Conservation (phyloP, 208 protist species). For the Zelonia costaricensis region DNA sequence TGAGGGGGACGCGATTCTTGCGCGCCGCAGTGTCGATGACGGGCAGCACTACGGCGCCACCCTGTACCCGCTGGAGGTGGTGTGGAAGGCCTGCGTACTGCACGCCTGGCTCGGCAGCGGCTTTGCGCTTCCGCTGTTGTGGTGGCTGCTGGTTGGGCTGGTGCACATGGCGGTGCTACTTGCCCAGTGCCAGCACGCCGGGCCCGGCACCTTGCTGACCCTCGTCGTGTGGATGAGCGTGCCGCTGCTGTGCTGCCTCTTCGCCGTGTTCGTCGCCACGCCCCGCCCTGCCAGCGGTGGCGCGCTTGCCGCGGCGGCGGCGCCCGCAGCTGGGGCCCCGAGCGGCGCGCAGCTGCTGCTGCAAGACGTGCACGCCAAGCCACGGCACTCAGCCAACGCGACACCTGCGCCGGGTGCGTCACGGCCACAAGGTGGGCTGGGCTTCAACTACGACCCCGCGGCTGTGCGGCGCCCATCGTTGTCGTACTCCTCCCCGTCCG, state of each 20-base stretch:
- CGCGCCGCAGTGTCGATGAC: not conserved
- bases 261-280: slow-evolving; percentile 15
- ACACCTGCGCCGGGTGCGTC: too few species aligned
- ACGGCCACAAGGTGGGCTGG: too few species aligned
- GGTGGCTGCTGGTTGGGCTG: slow-evolving; percentile 45
- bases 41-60: slow-evolving; percentile 26
- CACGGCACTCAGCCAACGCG: too few species aligned
- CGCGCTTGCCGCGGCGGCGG: not conserved
- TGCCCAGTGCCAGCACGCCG: slow-evolving; percentile 46
- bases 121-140: slow-evolving; percentile 42
- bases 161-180: slow-evolving; percentile 66
- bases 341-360: not conserved
- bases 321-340: too few species aligned
- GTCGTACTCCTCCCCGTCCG: too few species aligned
- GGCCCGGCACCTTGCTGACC: slow-evolving; percentile 40
- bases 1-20: slow-evolving; percentile 16
- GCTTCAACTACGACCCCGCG: too few species aligned
- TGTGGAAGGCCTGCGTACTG: slow-evolving; percentile 65
- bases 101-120: slow-evolving; percentile 73
- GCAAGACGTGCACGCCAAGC: not conserved
- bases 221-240: slow-evolving; percentile 55
- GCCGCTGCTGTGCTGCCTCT: slow-evolving; percentile 38
- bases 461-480: too few species aligned
- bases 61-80: slow-evolving; percentile 52
- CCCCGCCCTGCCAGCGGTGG: not conserved